Evolutionary conservation across 306 rosid species (phyloP).

Genomic region (Acacia crassicarpa): DNA sequence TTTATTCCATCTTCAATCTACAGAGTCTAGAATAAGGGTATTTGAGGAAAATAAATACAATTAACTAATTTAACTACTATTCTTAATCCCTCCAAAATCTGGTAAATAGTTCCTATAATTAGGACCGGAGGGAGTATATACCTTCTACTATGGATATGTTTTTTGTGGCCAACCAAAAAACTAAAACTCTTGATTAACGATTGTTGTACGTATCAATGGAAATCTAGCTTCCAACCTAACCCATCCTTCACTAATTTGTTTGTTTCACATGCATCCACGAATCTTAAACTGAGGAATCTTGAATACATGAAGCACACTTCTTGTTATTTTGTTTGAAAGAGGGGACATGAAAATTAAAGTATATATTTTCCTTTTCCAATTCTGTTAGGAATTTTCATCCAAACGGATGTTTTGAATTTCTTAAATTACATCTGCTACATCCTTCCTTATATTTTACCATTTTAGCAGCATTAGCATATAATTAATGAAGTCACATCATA

Average conservation of each 20-base stretch:
- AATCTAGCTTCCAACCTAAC: neutral
- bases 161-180: neutral
- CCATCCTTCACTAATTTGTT: neutral
- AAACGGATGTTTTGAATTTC: neutral
- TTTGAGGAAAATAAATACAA: too few relatives aligned
- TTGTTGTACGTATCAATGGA: neutral
- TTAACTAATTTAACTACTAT: too few relatives aligned
- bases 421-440: neutral
- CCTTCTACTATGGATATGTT: neutral
- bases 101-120: too few relatives aligned
- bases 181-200: neutral
- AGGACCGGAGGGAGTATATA: too few relatives aligned
- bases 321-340: neutral
- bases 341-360: neutral
- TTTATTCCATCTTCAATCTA: too few relatives aligned
- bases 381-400: neutral
- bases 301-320: neutral
- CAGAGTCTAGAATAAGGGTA: too few relatives aligned
- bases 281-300: too few relatives aligned
- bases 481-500: too few relatives aligned
- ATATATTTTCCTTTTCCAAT: neutral
- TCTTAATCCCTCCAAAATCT: too few relatives aligned
- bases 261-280: too few relatives aligned
- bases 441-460: neutral
- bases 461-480: neutral